Evolutionary conservation across 2,329 filamentous ascomycete genomes (phyloP).

Genomic region (Erysiphe pulchra): DNA sequence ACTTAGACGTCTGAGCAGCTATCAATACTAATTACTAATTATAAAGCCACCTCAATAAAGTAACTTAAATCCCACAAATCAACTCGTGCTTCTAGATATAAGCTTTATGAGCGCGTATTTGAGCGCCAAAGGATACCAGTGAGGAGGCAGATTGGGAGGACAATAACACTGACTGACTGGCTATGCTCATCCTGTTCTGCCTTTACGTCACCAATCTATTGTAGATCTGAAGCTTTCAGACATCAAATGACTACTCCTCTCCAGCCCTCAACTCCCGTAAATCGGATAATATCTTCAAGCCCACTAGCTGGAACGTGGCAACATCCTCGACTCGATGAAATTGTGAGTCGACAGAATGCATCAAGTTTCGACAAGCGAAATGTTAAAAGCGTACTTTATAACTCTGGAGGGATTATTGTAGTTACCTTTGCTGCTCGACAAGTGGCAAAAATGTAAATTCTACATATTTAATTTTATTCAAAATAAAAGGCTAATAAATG

Average conservation of each 20-base stretch:
- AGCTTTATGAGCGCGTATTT: too few relatives aligned
- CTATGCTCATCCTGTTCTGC: too few relatives aligned
- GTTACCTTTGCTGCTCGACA: constrained; percentile 17
- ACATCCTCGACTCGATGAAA: constrained; percentile 73
- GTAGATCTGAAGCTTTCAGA: not conserved
- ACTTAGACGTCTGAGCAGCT: too few relatives aligned
- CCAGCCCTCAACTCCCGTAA: constrained; percentile 8
- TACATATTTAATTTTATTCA: not conserved
- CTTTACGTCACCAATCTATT: too few relatives aligned
- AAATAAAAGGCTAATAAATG: not conserved
- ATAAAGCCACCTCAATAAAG: too few relatives aligned
- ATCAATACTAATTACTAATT: too few relatives aligned
- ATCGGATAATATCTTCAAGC: constrained; percentile 7
- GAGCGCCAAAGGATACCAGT: too few relatives aligned
- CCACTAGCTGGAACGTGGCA: constrained; percentile 50
- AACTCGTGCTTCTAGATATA: too few relatives aligned
- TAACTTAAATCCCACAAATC: too few relatives aligned
- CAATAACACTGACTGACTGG: too few relatives aligned
- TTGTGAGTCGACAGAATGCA: constrained; percentile 54
- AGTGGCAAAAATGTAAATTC: constrained; percentile 6
- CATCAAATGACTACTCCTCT: constrained; percentile 8
- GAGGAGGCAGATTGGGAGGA: too few relatives aligned
- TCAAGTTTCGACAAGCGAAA: constrained; percentile 60
- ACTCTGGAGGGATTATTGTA: constrained; percentile 27
- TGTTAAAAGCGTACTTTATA: constrained; percentile 41